These are phyloP conservation scores for Penicillium griseofulvum DNA, from an alignment of 2,329 filamentous ascomycete genomes.

Conservation along the genomic window DNA sequence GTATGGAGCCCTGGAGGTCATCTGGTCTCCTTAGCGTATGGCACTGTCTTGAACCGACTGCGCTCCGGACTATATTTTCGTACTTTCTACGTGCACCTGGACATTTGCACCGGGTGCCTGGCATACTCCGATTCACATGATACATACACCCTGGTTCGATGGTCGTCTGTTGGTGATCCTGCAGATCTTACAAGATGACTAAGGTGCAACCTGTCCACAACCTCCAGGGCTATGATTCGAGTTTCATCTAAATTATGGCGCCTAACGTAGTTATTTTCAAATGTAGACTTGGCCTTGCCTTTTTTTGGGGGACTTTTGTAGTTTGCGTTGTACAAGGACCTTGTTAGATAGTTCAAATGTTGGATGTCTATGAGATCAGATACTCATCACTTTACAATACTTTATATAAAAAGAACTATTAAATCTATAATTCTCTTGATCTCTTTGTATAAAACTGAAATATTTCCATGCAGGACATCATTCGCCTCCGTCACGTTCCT, in stretches of 20 bases:
- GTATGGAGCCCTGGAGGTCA: neutral
- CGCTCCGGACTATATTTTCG: neutral
- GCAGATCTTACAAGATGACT: neutral
- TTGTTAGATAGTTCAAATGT: neutral
- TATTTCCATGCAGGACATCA: constrained; percentile 3
- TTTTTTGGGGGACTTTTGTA: neutral
- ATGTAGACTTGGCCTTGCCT: neutral
- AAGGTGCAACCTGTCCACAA: neutral
- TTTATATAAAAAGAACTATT: too few species aligned
- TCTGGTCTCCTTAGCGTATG: neutral
- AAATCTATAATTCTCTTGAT: neutral
- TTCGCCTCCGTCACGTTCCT: constrained; percentile 41
- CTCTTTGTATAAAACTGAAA: too few species aligned
- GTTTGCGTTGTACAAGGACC: neutral
- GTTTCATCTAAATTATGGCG: constrained; percentile 1
- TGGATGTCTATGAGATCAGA: neutral
- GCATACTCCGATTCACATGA: neutral
- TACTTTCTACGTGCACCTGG: neutral
- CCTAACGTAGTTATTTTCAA: neutral
- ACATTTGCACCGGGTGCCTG: neutral
- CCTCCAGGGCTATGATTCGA: neutral
- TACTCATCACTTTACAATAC: neutral
- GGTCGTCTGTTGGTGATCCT: too few species aligned
- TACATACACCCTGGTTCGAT: neutral
- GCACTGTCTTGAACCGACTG: neutral